A percentile compares a stretch with the other conserved stretches of the same genome.
These are phyloP conservation scores for Aspergillus jensenii DNA, from an alignment of 2,329 filamentous ascomycete genomes.

Conservation along the genomic window DNA sequence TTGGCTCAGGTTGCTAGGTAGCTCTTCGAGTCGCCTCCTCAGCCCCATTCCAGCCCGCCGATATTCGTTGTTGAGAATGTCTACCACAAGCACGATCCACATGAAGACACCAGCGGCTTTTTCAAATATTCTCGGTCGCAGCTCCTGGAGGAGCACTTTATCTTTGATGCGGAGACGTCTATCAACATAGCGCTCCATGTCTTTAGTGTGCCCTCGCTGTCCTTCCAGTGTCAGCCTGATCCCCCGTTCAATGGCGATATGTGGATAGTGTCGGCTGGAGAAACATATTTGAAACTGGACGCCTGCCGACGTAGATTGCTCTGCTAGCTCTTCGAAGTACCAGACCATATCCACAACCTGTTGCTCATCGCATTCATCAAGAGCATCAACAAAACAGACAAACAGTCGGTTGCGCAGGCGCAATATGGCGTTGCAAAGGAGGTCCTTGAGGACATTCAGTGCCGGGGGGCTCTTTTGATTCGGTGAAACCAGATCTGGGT, in stretches of 20 bases:
- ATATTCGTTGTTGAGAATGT: slow-evolving; percentile 48
- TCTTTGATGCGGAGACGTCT: slow-evolving; percentile 18
- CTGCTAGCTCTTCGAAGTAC: slow-evolving; percentile 35
- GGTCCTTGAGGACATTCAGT: too few relatives aligned
- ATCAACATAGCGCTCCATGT: too few relatives aligned
- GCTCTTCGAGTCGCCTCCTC: slow-evolving; percentile 39
- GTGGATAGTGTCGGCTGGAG: slow-evolving; percentile 47
- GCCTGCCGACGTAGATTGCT: slow-evolving; percentile 11
- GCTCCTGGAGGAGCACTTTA: slow-evolving; percentile 19
- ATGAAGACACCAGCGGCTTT: slow-evolving; percentile 48
- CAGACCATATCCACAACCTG: slow-evolving; percentile 39
- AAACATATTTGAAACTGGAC: slow-evolving; percentile 35
- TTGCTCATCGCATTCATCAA: slow-evolving; percentile 47
- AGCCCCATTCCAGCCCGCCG: too few relatives aligned
- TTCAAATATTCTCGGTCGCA: slow-evolving; percentile 33
- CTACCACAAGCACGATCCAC: slow-evolving; percentile 48
- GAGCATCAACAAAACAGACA: slow-evolving; percentile 45
- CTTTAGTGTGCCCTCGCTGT: too few relatives aligned
- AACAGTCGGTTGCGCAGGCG: slow-evolving; percentile 18
- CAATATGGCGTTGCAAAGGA: too few relatives aligned
- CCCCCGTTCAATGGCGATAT: slow-evolving; percentile 34
- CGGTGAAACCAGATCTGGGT: neutral
- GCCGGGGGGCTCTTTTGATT: too few relatives aligned
- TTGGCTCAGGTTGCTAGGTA: slow-evolving; percentile 44
- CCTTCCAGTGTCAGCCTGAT: too few relatives aligned